Evolutionary conservation across 495 filamentous ascomycete species (phyloP), one percentile per base, ranked within the genome.

Genomic region (Neurospora sp.): DNA sequence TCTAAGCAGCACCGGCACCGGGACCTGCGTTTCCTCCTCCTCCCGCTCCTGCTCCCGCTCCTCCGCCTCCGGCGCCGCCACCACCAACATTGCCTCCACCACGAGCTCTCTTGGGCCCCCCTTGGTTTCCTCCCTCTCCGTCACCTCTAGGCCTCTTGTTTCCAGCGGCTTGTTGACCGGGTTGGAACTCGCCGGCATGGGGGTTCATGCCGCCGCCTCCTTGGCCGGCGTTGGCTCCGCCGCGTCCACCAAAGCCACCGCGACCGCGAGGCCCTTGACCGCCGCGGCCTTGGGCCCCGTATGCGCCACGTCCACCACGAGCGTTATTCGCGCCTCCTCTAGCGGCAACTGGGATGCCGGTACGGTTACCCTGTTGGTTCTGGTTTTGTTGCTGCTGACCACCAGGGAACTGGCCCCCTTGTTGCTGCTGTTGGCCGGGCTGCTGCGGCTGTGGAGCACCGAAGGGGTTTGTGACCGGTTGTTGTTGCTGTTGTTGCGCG

Each of bases 111-210:
- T 75, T 74, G 53, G 53, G 53, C 9, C 74, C 76, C 1, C 75
- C 75, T 18, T 74, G 66, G 48, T 59, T 59, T 9, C 69, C 75
- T 1, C 75, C 71, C 12, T 75, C 61, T 10, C 73, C 74, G 38
- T 41, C 69, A 44, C 70, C 78, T 35, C 79, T 71, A 14, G 76
- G 79, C 61, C 79, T 71, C 74, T 80, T 80, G 70, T 76, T 77
- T 20, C 79, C 79, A 3, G 77, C 74, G 31, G 61, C 72, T 16
- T 68, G 53, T 16, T 68, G 74, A 20, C 41, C 68, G 5, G 79
- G 79, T 18, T 41, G 77, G 31, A 80, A 80, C 40, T 80, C 79
- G 1, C 79, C 79, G 16, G 79, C 79, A 73, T 69, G 27, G n/a
- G n/a, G n/a, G n/a, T n/a, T n/a, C n/a, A n/a, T n/a, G n/a, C n/a